Conservation (phyloP, 2,329 filamentous ascomycete genomes). For the Monilinia aucupariae region DNA sequence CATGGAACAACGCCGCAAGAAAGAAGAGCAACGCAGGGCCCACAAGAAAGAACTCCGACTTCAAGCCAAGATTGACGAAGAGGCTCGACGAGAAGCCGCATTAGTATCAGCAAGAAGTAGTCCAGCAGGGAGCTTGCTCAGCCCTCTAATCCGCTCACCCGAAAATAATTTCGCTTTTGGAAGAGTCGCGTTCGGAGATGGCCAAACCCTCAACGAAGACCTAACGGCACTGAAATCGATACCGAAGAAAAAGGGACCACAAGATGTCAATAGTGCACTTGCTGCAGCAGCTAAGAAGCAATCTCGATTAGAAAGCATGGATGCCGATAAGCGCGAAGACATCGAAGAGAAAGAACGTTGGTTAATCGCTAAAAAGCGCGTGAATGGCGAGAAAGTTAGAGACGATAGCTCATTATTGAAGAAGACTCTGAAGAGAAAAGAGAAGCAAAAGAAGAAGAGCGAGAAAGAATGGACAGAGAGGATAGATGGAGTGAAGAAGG, state of each 20-base stretch:
- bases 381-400: slow-evolving; percentile 81
- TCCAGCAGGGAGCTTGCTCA: slow-evolving; percentile 49
- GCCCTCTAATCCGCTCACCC: slow-evolving; percentile 48
- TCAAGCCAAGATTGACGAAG: slow-evolving; percentile 75
- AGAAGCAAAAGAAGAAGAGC: slow-evolving; percentile 83
- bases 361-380: slow-evolving; percentile 83
- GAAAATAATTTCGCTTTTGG: slow-evolving; percentile 81
- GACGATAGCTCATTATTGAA: slow-evolving; percentile 85
- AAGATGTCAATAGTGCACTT: slow-evolving; percentile 81
- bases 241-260: slow-evolving; percentile 73
- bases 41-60: slow-evolving; percentile 82
- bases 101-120: slow-evolving; percentile 56
- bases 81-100: slow-evolving; percentile 57
- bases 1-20: slow-evolving; percentile 80
- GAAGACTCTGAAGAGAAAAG: slow-evolving; percentile 92
- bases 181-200: slow-evolving; percentile 84
- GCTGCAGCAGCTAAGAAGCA: slow-evolving; percentile 81
- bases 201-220: slow-evolving; percentile 69
- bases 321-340: slow-evolving; percentile 74
- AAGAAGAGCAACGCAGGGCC: slow-evolving; percentile 78
- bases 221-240: slow-evolving; percentile 57
- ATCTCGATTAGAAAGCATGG: slow-evolving; percentile 67
- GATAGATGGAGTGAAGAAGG: slow-evolving; percentile 64
- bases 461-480: slow-evolving; percentile 81
- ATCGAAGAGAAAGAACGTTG: slow-evolving; percentile 91